Evolutionary conservation across 768 basidiomycete species (phyloP).

Genomic region (Vararia minispora): DNA sequence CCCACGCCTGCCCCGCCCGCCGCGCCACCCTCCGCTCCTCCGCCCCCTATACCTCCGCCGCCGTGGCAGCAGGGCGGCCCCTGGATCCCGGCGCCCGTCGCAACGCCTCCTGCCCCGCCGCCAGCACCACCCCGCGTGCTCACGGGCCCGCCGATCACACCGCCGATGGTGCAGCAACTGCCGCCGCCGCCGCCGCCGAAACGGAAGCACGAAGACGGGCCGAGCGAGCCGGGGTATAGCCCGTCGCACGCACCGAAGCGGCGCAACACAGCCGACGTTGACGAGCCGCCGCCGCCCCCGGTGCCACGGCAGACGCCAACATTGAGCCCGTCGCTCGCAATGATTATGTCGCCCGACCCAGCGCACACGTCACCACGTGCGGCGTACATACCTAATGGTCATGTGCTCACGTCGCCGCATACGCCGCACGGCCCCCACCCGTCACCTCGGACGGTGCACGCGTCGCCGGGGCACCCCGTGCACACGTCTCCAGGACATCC

Average conservation of each 20-base stretch:
- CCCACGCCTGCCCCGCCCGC: conserved; percentile 11
- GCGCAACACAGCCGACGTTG: neutral
- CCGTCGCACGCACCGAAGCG: conserved; percentile 17
- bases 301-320: conserved; percentile 28
- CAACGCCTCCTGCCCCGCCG: conserved; percentile 3
- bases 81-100: neutral
- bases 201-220: conserved; percentile 23
- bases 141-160: neutral
- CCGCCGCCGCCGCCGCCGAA: conserved; percentile 19
- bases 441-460: too few species aligned
- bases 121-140: neutral
- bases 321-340: conserved; percentile 51
- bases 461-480: too few species aligned
- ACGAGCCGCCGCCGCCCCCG: conserved; percentile 14
- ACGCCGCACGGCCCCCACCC: too few species aligned
- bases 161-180: too few species aligned
- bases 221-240: conserved; percentile 2
- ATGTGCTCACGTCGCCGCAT: neutral
- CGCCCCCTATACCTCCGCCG: conserved; percentile 5
- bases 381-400: neutral
- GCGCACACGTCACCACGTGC: too few species aligned
- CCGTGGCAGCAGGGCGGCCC: neutral
- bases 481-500: too few species aligned
- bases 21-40: conserved; percentile 13
- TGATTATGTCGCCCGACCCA: conserved; percentile 45